phyloP scores from a whole-genome alignment of 1,139 yeast species.

The Arxiozyma telluris region DNA sequence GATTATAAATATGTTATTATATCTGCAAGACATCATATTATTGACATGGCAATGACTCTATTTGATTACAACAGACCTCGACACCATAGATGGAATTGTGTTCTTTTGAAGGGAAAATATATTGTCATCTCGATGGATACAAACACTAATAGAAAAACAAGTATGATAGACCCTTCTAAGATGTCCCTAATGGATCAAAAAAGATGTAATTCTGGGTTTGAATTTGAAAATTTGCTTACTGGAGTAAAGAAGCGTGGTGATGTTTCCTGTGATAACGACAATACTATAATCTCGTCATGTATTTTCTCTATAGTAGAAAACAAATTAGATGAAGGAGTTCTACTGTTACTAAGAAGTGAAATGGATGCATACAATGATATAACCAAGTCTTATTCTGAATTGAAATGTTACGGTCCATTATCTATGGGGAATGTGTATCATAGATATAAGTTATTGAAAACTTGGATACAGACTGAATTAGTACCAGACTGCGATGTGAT shows the following conservation, averaged over 20 bases:
- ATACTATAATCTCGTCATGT: conserved; percentile 2
- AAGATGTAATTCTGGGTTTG: conserved; percentile 23
- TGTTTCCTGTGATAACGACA: not conserved
- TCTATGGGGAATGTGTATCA: conserved; percentile 19
- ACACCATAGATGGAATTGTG: conserved; percentile 11
- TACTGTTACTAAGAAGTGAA: conserved; percentile 25
- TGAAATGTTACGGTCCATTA: conserved; percentile 25
- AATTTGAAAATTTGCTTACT: conserved; percentile 23
- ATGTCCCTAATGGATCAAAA: conserved; percentile 5
- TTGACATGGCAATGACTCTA: conserved; percentile 21
- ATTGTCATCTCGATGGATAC: conserved; percentile 13
- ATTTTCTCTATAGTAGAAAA: conserved; percentile 24
- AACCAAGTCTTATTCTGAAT: conserved; percentile 20
- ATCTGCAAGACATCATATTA: conserved; percentile 26
- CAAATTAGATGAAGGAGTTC: conserved; percentile 13
- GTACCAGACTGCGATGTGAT: conserved; percentile 24
- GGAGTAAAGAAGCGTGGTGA: not conserved
- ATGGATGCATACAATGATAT: conserved; percentile 24
- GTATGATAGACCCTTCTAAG: conserved; percentile 6
- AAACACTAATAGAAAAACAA: not conserved
- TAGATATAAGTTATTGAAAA: conserved; percentile 24
- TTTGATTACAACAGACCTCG: conserved; percentile 11
- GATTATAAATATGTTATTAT: conserved; percentile 16
- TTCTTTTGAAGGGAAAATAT: conserved; percentile 13
- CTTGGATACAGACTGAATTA: conserved; percentile 28